Base-by-base conservation (phyloP, 129 eudicot genomes). In the Heracleum sosnowskyi region DNA sequence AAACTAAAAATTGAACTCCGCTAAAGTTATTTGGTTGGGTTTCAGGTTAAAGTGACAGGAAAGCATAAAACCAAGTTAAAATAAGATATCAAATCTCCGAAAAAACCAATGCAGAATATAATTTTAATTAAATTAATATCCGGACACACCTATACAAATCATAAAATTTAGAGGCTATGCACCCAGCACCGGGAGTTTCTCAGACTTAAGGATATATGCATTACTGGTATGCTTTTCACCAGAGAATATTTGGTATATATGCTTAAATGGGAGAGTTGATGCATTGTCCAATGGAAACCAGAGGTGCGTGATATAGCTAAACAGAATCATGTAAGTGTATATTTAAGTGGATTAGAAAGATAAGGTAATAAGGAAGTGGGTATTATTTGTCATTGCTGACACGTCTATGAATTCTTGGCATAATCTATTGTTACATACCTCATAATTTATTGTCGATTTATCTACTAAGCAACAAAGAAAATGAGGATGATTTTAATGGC, bases 231-330 rank as follows among this genome's bases (percentile, higher is more conserved):
- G 82, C 73, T 42, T 70, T 70, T 80, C 42, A 62, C 96, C 93
- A 0, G 90, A 84, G 0, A 90, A 79, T 35, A 84, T 31, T 39
- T 83, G 81, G 77, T 90, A 90, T 79, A 92, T 88, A 31, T 89
- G 28, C 76, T 88, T 96, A 77, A 90, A 90, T 47, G 97, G 97
- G 16, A 92, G 80, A 12, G 96, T 90, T 4, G 97, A 92, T 47
- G 93, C 96, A 18, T 90, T 86, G n/a, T 92, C 97, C 96, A 92
- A 80, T 9, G 90, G 91, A 83, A 92, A 90, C 91, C 89, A 79
- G 78, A 90, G 81, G 78, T 85, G 91, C 11, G 88, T 81, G 36
- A 88, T 85, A 47, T 92, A 92, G 84, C 97, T 92, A 31, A 66
- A 66, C 72, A 31, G 11, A 28, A 66, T 31, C 31, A n/a, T n/a